Base-by-base conservation (phyloP, 306 rosid genomes). In the Acacia melanoxylon region DNA sequence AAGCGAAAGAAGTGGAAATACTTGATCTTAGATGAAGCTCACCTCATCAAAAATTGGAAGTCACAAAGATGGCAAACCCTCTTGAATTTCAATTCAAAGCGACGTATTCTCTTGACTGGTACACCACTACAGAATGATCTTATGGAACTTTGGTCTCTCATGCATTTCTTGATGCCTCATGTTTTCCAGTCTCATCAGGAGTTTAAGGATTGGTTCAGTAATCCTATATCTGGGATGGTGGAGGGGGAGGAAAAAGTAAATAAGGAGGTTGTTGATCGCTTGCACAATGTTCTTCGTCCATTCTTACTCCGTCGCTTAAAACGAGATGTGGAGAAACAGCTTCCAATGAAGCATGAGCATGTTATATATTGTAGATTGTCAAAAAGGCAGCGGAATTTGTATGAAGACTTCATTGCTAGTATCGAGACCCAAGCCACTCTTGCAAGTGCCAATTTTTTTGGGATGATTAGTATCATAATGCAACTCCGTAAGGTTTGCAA, bases 81-180 rank as follows among this genome's bases (percentile, higher is more conserved):
- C 74, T 82, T 95, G 91, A 95, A 95, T 89, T 95, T 95, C 92
- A 93, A 93, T 86, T 87, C 99, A 29, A 95, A 95, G 83, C 91
- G 99, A 15, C 96, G 98, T 46, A 95, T 95, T 79, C 89, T 95
- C 68, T 88, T 95, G 85, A 95, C 98, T 20, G 99, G 99, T 56
- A 95, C 99, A 19, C 99, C 99, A 8, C 88, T 95, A 58, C 99
- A 95, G 86, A 95, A 95, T 87, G 99, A 95, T 88, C 98, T 95
- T 74, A 95, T 95, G 99, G 99, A 95, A 86, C 93, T 95, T 49
- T 95, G 99, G 99, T 95, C 99, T 83, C 92, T 95, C 72, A 95
- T 95, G 99, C 99, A 95, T 84, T 95, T 95, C 89, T 91, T 95
- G 91, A 95, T 95, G 99, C 99, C 99, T 78, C 99, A 95, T 80